Evolutionary conservation across 495 filamentous ascomycete species (phyloP).

Genomic region (Penicillium samsonianum): DNA sequence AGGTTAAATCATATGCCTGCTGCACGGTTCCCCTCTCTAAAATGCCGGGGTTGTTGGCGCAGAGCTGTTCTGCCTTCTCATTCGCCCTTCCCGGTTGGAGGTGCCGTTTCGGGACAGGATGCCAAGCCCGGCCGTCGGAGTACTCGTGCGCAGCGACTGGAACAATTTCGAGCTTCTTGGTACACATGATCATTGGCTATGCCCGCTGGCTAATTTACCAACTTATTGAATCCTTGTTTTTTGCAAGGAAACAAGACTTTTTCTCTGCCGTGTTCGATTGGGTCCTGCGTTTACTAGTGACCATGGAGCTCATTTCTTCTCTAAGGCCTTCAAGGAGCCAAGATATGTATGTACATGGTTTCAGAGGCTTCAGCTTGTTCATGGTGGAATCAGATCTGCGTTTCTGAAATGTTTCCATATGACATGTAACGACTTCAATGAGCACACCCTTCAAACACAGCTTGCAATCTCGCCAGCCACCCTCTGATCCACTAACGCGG

Average conservation of each 20-base stretch:
- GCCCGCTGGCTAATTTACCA: background rate
- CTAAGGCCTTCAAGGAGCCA: background rate
- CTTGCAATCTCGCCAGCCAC: slow-evolving; percentile 3
- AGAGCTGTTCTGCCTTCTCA: slow-evolving; percentile 10
- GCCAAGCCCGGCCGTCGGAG: slow-evolving; percentile 20
- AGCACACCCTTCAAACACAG: background rate
- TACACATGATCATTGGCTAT: background rate
- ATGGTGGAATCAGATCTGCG: slow-evolving; percentile 13
- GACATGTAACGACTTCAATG: background rate
- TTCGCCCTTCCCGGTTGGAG: slow-evolving; percentile 14
- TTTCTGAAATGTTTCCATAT: slow-evolving; percentile 5
- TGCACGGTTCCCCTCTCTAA: slow-evolving; percentile 20
- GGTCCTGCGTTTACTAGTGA: background rate
- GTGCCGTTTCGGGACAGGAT: slow-evolving; percentile 13
- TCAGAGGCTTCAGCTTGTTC: background rate
- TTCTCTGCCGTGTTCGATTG: background rate
- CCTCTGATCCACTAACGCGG: background rate
- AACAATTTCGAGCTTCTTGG: background rate
- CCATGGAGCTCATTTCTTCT: background rate
- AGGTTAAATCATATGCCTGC: slow-evolving; percentile 1
- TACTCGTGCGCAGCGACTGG: background rate
- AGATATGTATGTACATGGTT: background rate
- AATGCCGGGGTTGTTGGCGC: slow-evolving; percentile 8
- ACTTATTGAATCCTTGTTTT: too few species aligned
- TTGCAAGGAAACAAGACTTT: background rate